These are phyloP conservation scores for Neckera pumila DNA, from an alignment of 225 moss, liverwort and hornwort species.

Conservation along the genomic window DNA sequence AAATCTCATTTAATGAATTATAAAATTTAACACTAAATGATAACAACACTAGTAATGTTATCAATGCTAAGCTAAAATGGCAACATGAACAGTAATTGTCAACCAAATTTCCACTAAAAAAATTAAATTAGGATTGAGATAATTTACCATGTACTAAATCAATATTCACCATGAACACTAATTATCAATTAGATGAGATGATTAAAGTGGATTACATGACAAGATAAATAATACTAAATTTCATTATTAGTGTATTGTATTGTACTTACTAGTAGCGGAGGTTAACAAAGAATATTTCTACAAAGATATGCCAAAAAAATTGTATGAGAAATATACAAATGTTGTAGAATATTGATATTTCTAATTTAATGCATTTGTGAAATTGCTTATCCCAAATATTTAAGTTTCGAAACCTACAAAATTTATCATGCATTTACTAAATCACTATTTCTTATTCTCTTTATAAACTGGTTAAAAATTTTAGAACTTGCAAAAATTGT, in stretches of 20 bases:
- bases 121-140: rapidly evolving
- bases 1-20: too few species aligned
- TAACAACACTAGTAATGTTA: too few species aligned
- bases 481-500: too few species aligned
- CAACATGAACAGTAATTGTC: neutral
- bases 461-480: rapidly evolving
- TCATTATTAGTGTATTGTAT: rapidly evolving
- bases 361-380: neutral
- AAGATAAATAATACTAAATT: neutral
- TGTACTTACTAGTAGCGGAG: rapidly evolving
- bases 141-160: neutral
- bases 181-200: neutral
- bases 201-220: rapidly evolving
- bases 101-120: neutral
- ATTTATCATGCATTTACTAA: rapidly evolving
- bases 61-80: neutral
- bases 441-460: neutral
- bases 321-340: neutral
- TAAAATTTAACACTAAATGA: too few species aligned
- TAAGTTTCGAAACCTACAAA: neutral
- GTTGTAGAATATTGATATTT: neutral
- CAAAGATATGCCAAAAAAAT: neutral
- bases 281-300: neutral
- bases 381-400: neutral
- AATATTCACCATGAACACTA: neutral